Percentiles rank a stretch among this genome's conserved stretches.
Evolutionary conservation across 1,139 yeast species (phyloP).

Genomic region (Hemisphaericaspora xylofermentans): DNA sequence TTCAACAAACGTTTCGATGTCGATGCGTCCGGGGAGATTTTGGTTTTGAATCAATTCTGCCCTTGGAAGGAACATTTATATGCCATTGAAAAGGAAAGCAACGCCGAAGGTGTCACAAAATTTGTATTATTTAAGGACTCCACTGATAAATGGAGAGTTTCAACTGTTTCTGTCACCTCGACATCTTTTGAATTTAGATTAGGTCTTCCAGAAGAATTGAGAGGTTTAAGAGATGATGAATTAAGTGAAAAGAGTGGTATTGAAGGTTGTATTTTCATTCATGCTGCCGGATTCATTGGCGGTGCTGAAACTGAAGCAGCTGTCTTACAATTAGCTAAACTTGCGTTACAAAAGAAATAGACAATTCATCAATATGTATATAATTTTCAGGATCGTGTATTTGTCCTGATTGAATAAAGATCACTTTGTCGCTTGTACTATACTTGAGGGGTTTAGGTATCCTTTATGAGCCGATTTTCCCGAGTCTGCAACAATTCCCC

Average conservation of each 20-base stretch:
- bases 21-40: constrained; percentile 66
- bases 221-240: constrained; percentile 90
- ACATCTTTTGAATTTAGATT: constrained; percentile 81
- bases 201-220: constrained; percentile 86
- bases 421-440: too few species aligned
- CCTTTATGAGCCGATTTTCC: too few species aligned
- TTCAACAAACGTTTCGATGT: constrained; percentile 53
- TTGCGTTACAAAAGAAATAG: constrained; percentile 23
- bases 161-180: constrained; percentile 78
- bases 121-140: constrained; percentile 82
- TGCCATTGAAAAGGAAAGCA: constrained; percentile 63
- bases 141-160: constrained; percentile 77
- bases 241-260: constrained; percentile 73
- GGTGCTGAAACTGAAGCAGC: constrained; percentile 84
- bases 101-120: constrained; percentile 54
- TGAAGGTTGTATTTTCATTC: constrained; percentile 85
- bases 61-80: constrained; percentile 96
- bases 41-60: constrained; percentile 70
- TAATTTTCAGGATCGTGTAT: too few species aligned
- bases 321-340: constrained; percentile 72
- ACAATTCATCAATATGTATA: too few species aligned
- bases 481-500: too few species aligned
- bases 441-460: too few species aligned
- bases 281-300: constrained; percentile 97
- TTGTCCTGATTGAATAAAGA: too few species aligned